These are phyloP conservation scores for Papiliotrema terrestris DNA, from an alignment of 1,284 basidiomycete species.

Conservation along the genomic window DNA sequence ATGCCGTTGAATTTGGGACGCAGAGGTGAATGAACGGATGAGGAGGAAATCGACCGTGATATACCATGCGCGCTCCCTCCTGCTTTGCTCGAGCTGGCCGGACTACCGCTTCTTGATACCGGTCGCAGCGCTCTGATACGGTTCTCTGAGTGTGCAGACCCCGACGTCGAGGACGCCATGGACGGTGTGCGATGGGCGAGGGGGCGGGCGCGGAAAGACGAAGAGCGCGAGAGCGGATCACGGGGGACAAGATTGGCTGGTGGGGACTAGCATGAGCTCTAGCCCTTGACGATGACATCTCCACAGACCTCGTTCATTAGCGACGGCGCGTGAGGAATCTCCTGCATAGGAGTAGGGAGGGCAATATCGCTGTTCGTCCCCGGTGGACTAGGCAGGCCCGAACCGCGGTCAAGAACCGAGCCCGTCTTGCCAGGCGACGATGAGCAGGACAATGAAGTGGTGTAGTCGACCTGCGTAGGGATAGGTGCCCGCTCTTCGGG, in stretches of 20 bases:
- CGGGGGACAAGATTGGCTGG: conserved; percentile 5
- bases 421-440: conserved; percentile 5
- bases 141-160: conserved; percentile 1
- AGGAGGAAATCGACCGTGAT: background rate
- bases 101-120: conserved; percentile 5
- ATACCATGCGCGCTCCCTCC: too few species aligned
- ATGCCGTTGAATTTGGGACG: too few species aligned
- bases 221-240: background rate
- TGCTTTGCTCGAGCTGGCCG: too few species aligned
- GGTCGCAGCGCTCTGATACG: conserved; percentile 11
- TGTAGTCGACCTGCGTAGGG: too few species aligned
- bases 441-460: background rate
- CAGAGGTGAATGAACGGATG: background rate
- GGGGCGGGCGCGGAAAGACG: background rate
- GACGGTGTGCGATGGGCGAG: background rate
- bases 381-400: conserved; percentile 33
- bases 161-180: conserved; percentile 3
- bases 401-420: conserved; percentile 13
- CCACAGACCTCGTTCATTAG: background rate
- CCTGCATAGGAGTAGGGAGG: background rate
- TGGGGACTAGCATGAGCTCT: background rate
- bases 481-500: too few species aligned
- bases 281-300: background rate
- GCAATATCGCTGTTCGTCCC: conserved; percentile 29
- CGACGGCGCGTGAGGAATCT: background rate